A percentile compares a stretch with the other conserved stretches of the same genome.
Evolutionary conservation across 2,329 filamentous ascomycete species (phyloP).

Genomic region (Fusarium sp.): DNA sequence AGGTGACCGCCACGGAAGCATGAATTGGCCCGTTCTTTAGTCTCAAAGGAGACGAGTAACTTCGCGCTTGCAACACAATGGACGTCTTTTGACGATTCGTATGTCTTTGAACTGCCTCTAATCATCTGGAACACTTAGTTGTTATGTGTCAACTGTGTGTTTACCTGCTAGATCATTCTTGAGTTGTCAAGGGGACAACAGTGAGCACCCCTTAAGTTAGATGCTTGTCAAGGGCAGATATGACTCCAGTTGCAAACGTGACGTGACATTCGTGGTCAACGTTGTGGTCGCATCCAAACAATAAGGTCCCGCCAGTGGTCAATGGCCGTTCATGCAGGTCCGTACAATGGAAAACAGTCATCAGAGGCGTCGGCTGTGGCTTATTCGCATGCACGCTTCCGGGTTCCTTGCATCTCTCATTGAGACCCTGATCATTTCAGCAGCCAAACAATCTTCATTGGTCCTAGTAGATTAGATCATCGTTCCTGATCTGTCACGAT

Average conservation of each 20-base stretch:
- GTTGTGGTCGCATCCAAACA: neutral
- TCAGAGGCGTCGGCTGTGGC: conserved; percentile 33
- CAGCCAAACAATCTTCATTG: conserved; percentile 4
- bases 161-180: conserved; percentile 2
- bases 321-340: neutral
- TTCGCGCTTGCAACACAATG: conserved; percentile 19
- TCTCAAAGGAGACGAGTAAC: conserved; percentile 12
- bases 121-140: conserved; percentile 5
- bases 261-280: conserved; percentile 9
- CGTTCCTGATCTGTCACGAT: neutral
- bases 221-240: neutral
- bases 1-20: conserved; percentile 28
- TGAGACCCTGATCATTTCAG: conserved; percentile 2
- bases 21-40: conserved; percentile 26
- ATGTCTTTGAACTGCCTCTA: neutral
- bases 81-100: conserved; percentile 6
- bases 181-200: conserved; percentile 28
- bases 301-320: neutral
- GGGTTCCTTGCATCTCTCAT: conserved; percentile 25
- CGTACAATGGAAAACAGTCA: neutral
- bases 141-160: conserved; percentile 1
- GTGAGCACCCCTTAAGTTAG: neutral
- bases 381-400: conserved; percentile 30
- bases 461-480: conserved; percentile 2
- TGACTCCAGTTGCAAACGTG: neutral